Evolutionary conservation across 106 monocot genomes (phyloP), one percentile per base, ranked within the genome.

Genomic region (Dioscorea zingiberensis): DNA sequence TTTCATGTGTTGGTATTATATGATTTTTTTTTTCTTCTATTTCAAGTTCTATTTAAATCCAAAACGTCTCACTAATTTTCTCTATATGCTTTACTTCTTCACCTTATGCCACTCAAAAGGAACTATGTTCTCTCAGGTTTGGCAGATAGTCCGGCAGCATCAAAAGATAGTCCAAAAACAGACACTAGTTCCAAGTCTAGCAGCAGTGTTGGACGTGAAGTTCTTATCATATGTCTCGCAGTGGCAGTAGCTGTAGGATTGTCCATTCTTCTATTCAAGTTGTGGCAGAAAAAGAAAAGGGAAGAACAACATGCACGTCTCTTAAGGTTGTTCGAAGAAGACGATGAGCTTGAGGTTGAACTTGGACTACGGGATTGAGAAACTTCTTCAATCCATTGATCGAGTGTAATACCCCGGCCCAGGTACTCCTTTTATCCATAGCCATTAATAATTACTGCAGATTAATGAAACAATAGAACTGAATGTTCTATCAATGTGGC

Each of bases 311-410:
- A 82, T 69, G 81, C 81, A 29, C 81, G 76, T 44, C 73, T 82
- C 1, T 44, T 77, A 44, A 82, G 69, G 64, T 60, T 82, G 15
- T 82, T 82, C 61, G 81, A 82, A 69, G 81, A 82, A 66, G 81
- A 82, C 47, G 81, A 77, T 73, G 81, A 82, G 58, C 73, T 82
- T 49, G 81, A 82, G 69, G 59, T 82, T 53, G 81, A 82, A 69
- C 76, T 82, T 30, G 81, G 81, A 15, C 77, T 82, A 59, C 73
- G 65, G 14, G 77, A 82, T 60, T 82, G 58, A 81, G 26, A 64
- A 54, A 18, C 38, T 38, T 8, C 38, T 1, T 10, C 38, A 38
- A 38, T 38, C 10, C 38, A 38, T 38, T 10, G 4, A 38, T 38
- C 38, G 9, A 38, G 10, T 38, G 38, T 38, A 38, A 38, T 38